A percentile compares a stretch with the other conserved stretches of the same genome.
phyloP scores from a whole-genome alignment of 306 rosid species.

The Dalbergia cultrata region DNA sequence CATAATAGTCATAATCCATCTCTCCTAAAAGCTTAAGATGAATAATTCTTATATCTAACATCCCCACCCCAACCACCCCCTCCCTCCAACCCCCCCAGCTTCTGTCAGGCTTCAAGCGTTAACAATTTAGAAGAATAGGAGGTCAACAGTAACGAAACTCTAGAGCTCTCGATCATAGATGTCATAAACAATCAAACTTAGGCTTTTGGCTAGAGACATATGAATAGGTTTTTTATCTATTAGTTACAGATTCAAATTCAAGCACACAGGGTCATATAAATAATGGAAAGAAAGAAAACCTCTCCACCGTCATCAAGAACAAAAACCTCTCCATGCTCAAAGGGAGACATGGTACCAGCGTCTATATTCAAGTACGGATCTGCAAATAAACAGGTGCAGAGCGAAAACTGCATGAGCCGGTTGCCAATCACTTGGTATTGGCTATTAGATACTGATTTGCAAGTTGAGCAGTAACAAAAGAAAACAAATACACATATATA shows the following conservation, averaged over 20 bases:
- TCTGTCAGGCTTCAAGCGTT: no score
- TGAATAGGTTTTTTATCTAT: no score
- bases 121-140: no score
- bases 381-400: constrained; percentile 37
- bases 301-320: constrained; percentile 99
- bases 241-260: constrained; percentile 24
- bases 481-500: neutral
- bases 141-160: no score
- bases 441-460: neutral
- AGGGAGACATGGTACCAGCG: constrained; percentile 99
- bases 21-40: no score
- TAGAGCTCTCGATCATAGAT: no score
- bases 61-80: no score
- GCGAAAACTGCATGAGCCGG: constrained; percentile 1
- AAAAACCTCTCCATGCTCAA: constrained; percentile 99
- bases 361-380: constrained; percentile 98
- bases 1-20: neutral
- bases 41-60: no score
- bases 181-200: no score
- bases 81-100: no score
- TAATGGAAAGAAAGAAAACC: constrained; percentile 51
- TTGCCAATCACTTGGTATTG: neutral
- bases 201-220: no score
- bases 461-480: neutral
- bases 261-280: neutral